phyloP scores from a whole-genome alignment of 148 eudicot species.

The Chenopodium suecicum region DNA sequence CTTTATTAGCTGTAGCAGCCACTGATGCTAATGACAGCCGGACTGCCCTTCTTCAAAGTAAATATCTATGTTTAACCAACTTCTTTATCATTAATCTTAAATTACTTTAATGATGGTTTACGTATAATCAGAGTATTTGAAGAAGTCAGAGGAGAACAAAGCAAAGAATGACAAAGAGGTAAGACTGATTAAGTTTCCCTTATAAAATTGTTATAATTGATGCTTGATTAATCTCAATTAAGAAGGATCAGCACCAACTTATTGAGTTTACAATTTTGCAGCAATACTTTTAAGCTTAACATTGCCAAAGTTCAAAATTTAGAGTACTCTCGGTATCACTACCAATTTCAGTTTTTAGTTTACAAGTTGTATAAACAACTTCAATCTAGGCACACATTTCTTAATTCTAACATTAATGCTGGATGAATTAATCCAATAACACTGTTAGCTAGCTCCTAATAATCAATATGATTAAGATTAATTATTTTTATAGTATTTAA shows the following conservation, averaged over 20 bases:
- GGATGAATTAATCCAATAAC: no score
- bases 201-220: neutral
- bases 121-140: slow-evolving; percentile 60
- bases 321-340: neutral
- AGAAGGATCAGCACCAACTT: neutral
- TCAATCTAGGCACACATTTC: no score
- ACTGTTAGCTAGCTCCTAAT: no score
- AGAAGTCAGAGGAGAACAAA: slow-evolving; percentile 93
- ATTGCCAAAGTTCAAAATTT: neutral
- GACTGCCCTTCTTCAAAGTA: slow-evolving; percentile 80
- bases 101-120: neutral
- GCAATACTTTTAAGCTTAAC: neutral
- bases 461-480: no score
- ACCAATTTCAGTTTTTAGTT: neutral
- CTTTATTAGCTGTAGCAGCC: slow-evolving; percentile 29
- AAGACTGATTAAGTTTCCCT: neutral
- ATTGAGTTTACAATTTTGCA: neutral
- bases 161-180: slow-evolving; percentile 97
- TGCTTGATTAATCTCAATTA: neutral
- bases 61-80: neutral
- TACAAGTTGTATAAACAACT: no score
- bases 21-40: slow-evolving; percentile 47
- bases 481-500: no score
- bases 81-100: neutral
- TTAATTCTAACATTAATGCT: no score